Evolutionary conservation across 2,329 filamentous ascomycete species (phyloP).

Genomic region (Xylaria sp.): DNA sequence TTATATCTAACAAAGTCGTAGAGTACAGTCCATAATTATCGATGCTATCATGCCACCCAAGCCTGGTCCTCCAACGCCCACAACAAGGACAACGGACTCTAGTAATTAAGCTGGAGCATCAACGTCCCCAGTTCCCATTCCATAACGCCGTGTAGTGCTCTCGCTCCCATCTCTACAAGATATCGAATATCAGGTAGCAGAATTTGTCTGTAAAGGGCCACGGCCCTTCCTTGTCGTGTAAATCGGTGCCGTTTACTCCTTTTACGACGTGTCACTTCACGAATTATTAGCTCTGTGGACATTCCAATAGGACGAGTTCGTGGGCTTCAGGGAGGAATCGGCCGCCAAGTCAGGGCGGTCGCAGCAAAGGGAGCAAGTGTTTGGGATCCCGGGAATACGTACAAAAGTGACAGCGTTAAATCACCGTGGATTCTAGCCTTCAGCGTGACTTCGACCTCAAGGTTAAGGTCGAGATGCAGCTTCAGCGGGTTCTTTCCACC

Average conservation of each 20-base stretch:
- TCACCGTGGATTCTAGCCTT: slow-evolving; percentile 88
- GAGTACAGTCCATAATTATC: too few species aligned
- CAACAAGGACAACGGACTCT: too few species aligned
- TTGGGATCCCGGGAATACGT: slow-evolving; percentile 23
- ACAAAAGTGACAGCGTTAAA: slow-evolving; percentile 57
- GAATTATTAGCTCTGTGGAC: slow-evolving; percentile 2
- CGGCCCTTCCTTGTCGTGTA: background rate
- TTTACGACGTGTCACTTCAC: slow-evolving; percentile 19
- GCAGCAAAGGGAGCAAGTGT: too few species aligned
- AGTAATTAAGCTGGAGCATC: too few species aligned
- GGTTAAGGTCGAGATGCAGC: slow-evolving; percentile 76
- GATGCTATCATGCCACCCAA: too few species aligned
- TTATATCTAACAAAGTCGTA: too few species aligned
- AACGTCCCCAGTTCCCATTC: too few species aligned
- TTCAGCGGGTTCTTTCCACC: slow-evolving; percentile 65
- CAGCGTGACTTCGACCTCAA: slow-evolving; percentile 83
- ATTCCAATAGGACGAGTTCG: slow-evolving; percentile 19
- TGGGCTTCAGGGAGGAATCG: too few species aligned
- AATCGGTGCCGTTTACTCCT: background rate
- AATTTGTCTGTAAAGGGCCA: background rate
- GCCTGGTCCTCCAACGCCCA: too few species aligned
- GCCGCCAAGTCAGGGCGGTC: too few species aligned
- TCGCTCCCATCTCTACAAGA: background rate
- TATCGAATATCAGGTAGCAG: background rate
- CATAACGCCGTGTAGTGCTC: too few species aligned